Evolutionary conservation across 306 rosid genomes (phyloP), one percentile per base, ranked within the genome.

Genomic region (Cucumis cinereus): DNA sequence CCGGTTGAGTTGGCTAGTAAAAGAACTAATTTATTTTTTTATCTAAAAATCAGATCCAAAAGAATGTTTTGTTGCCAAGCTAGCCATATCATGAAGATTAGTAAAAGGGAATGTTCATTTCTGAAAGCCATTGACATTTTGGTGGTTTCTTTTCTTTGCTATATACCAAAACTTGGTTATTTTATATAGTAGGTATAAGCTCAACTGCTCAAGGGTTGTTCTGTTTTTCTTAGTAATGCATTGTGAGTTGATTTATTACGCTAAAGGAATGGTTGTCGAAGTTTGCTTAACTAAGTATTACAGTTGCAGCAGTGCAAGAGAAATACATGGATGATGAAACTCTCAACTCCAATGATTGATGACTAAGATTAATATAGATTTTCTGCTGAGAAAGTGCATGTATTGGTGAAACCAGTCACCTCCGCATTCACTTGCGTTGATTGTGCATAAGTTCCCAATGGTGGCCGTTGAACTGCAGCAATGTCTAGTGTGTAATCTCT

Each of bases 241-340:
- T 69, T 45, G 7, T 69, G 8, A 69, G 74, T 45, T 23, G 23
- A 69, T 69, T 45, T 45, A 45, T 47, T 74, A 62, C 64, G n/a
- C 10, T 15, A 15, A 53, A 26, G 23, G 2, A 19, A 74, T 71
- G 43, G 73, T 53, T 13, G 47, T 78, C 35, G 19, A 56, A 69
- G 67, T 90, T 83, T 77, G 77, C 90, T 90, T 90, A 80, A 93
- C 87, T 82, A 64, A 61, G 79, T 83, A 67, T 80, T 76, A 91
- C 98, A 90, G 96, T 94, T 81, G 98, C 97, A 82, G 96, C 87
- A 50, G 96, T 94, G 81, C 97, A 94, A 83, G 98, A 94, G 85
- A 94, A 92, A 80, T 94, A 94, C 88, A 84, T 94, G 85, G 87
- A 87, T 67, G 98, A 88, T 45, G 96, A 90, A 79, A 70, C 78